Evolutionary conservation across 768 basidiomycete species (phyloP), one percentile per base, ranked within the genome.

Genomic region (Tricholoma sp.): DNA sequence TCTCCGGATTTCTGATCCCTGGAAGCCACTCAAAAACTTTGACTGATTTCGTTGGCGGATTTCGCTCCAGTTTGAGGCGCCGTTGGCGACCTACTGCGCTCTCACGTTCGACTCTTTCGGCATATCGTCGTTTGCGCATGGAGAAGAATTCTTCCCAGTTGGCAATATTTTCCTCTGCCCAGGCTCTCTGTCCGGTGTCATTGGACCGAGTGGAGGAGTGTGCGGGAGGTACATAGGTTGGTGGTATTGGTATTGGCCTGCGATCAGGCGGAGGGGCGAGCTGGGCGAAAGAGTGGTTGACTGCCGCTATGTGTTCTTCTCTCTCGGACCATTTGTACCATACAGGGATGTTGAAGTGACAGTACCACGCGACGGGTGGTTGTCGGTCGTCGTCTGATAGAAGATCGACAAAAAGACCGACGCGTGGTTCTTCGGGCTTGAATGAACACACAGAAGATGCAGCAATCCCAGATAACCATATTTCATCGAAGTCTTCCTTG

Each of bases 241-340:
- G 13, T 24, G 44, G 24, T 28, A 24, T 45, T 3, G 24, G 6
- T 24, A 13, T 45, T 13, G 13, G 44, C 44, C 24, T 6, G 6
- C 11, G 44, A 4, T 5, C 44, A 10, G 13, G 17, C 10, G n/a
- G 44, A 12, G 44, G 44, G 13, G 44, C 44, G 28, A 45, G 11
- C 24, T 28, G 18, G 11, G 44, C 44, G 9, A 45, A 28, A 1
- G 11, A 11, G 1, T 20, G 24, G 18, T 41, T 11, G 4, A 6
- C 10, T 9, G 2, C 18, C 7, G 17, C 37, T 29, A 15, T 37
- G 0, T 15, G 13, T 17, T 11, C 17, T 34, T 59, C 54, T 11
- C 33, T 7, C 15, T 4, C 6, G 18, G 49, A 52, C 59, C 56
- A 60, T 28, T n/a, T 3, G 20, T 60, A 60, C 59, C 59, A 60